Base-by-base conservation (phyloP, 2,329 filamentous ascomycete genomes). In the Aspergillus uvarum region DNA sequence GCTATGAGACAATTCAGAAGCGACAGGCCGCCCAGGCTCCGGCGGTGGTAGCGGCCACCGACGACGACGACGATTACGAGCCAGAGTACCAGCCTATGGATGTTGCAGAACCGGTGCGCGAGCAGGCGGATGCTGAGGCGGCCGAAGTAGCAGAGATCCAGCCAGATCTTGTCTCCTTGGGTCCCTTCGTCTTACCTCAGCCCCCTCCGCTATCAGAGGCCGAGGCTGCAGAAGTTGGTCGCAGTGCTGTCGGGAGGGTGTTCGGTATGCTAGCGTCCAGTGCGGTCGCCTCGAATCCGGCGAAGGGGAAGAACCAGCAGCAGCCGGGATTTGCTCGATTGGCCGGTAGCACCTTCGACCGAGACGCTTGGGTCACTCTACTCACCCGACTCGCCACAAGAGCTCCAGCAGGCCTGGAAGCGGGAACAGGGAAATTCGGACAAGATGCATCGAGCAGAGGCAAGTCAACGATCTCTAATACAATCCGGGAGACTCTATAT, bases 1-100 rank as follows among this genome's bases (percentile, higher is more conserved):
- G 77, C 51, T 74, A 76, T 61, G 66, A 76, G 58, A 70, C 74
- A 5, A 66, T 76, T 19, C 74, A 67, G 38, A 74, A 72, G 63
- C 73, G 74, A 26, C 75, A 77, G 62, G 71, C 70, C 21, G 65
- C 61, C 61, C 74, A 67, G 65, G 74, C 62, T n/a, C 68, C 71
- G 52, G 58, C 65, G 19, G 59, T 59, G 12, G 59, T 65, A 21
- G 59, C 62, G 12, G 59, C 65, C 3, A 69, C 68, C 51, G 87
- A 89, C 8, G 92, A 96, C 47, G 93, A 96, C 21, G 92, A 96
- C 65, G 91, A 96, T 68, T 97, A 97, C 70, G 94, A 97, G 69
- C 93, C 94, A 0, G 90, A 96, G 70, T 92, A 92, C 67, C 87
- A 89, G 60, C 84, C 89, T 8, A 86, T 87, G 38, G 91, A 96